Percentiles rank a stretch among this genome's conserved stretches.
These are phyloP conservation scores for Flaveria trinervia DNA, from an alignment of 129 eudicot species.

Conservation along the genomic window DNA sequence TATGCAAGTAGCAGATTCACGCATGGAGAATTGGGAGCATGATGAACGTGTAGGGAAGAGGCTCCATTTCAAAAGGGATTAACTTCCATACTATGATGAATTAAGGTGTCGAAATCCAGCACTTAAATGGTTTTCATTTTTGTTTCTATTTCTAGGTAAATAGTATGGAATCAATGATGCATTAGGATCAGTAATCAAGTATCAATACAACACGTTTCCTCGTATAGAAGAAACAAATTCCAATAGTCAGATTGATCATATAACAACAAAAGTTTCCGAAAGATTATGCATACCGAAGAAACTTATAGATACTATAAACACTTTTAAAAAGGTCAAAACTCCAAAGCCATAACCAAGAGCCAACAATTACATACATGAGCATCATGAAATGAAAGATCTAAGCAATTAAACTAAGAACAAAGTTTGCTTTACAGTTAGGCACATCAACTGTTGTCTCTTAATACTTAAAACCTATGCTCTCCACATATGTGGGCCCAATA, in stretches of 20 bases:
- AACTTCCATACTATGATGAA: not conserved
- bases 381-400: not conserved
- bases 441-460: not conserved
- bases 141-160: not conserved
- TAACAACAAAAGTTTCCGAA: not conserved
- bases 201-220: constrained; percentile 4
- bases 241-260: not conserved
- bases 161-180: not conserved
- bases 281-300: not conserved
- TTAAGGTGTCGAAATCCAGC: not conserved
- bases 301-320: not conserved
- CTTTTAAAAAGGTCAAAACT: not conserved
- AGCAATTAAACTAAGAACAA: constrained; percentile 2
- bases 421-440: not conserved
- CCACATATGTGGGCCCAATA: not conserved
- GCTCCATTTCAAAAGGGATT: not conserved
- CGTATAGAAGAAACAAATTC: not conserved
- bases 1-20: not conserved
- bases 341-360: constrained; percentile 4
- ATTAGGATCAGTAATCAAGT: not conserved
- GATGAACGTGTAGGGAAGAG: not conserved
- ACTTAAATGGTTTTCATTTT: not conserved
- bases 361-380: not conserved
- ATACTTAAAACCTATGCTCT: not conserved
- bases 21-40: not conserved